Evolutionary conservation across 805 yeast species (phyloP), one percentile per base, ranked within the genome.

Genomic region (Cyberlindnera suaveolens): DNA sequence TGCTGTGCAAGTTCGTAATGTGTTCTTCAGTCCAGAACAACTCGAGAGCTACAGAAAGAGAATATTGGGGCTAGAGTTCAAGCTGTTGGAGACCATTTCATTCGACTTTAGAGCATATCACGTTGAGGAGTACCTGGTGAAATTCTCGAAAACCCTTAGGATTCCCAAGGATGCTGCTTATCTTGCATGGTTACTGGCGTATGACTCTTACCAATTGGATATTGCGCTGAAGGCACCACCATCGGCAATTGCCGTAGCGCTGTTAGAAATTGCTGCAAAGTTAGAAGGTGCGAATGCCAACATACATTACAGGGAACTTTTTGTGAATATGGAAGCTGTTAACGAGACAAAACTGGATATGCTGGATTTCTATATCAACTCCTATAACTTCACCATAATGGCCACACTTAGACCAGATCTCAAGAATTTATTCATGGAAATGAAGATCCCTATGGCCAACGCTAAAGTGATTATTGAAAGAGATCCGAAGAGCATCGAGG

Each of bases 81-180:
- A 78, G 56, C 67, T 89, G 39, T 66, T 90, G 50, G 96, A 89
- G 56, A 72, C 85, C 1, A 75, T 84, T 50, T 77, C 83, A 18
- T 90, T 89, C 57, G 96, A 89, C 60, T 86, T 87, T 55, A 71
- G 95, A 51, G 71, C 76, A 35, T 78, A 78, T 40, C 77, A 77
- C 39, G 72, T 78, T 23, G 96, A 87, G 58, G 80, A 77, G 50
- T 72, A 78, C 49, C 69, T 85, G 9, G 71, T 86, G 16, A 81
- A 82, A 52, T 71, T 75, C 49, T 72, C 75, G 36, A 85, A 77
- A 56, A 71, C 66, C 42, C 65, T 72, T 39, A 59, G 63, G 2
- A 47, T 80, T 13, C 66, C 71, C 18, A 69, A 73, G 50, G 70
- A 74, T 14, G 58, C 72, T 10, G 72, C 81, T 5, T 66, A 72